Conservation (phyloP, 176 grass and related monocot genomes). For the Musa itinerans region DNA sequence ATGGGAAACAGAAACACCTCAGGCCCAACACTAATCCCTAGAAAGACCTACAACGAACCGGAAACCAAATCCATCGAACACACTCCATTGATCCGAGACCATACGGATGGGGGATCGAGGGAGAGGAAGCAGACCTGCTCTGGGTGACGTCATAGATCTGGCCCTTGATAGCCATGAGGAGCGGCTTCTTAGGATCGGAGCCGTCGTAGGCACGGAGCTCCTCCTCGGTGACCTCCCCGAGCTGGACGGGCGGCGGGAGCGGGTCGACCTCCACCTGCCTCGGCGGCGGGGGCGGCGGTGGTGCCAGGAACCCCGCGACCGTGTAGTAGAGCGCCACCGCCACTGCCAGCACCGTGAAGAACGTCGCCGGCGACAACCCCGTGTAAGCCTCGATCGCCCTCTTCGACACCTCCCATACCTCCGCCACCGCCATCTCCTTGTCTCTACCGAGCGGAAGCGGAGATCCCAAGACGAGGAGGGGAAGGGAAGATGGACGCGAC, state of each 20-base stretch:
- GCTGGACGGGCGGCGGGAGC: slow-evolving; percentile 71
- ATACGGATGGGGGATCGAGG: background rate
- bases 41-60: background rate
- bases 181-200: slow-evolving; percentile 57
- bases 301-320: slow-evolving; percentile 49
- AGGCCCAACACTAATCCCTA: background rate
- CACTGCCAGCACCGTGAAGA: slow-evolving; percentile 70
- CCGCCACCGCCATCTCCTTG: slow-evolving; percentile 35
- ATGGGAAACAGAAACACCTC: background rate
- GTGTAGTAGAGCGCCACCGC: slow-evolving; percentile 69
- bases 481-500: background rate
- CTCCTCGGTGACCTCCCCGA: slow-evolving; percentile 71
- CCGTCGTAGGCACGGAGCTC: slow-evolving; percentile 68
- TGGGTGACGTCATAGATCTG: slow-evolving; percentile 96
- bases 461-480: background rate
- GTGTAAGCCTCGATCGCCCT: slow-evolving; percentile 70
- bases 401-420: slow-evolving; percentile 69
- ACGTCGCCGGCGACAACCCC: slow-evolving; percentile 68
- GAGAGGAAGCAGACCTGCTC: slow-evolving; percentile 42
- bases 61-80: background rate
- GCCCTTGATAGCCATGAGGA: slow-evolving; percentile 89
- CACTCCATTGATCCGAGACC: background rate
- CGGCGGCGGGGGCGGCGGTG: slow-evolving; percentile 21
- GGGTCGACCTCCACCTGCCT: slow-evolving; percentile 41
- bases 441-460: background rate